Percentiles rank a stretch among this genome's conserved stretches.
phyloP scores from a whole-genome alignment of 2,329 filamentous ascomycete genomes.

The Pseudogymnoascus sp. region DNA sequence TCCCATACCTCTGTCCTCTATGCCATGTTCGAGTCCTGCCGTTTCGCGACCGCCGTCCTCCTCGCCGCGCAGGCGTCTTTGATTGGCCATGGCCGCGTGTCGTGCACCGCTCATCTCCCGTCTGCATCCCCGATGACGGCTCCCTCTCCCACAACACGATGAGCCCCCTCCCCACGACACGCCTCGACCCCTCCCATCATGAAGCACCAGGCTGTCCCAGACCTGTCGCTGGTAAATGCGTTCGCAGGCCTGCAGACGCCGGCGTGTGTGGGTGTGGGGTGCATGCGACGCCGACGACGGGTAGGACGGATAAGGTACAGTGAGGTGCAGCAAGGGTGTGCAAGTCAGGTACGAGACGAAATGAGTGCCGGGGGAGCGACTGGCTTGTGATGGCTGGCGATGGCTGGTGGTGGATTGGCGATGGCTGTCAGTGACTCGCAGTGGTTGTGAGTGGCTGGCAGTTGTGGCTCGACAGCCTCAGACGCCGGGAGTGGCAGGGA shows the following conservation, averaged over 20 bases:
- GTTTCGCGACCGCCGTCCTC: background rate
- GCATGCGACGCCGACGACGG: background rate
- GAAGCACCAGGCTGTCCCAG: constrained; percentile 5
- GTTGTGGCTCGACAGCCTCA: background rate
- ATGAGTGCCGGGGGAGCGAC: background rate
- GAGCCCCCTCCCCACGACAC: background rate
- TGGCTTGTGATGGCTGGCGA: background rate
- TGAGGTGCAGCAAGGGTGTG: background rate
- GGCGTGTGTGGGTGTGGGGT: background rate
- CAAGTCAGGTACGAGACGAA: background rate
- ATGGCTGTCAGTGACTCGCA: background rate
- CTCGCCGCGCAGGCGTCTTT: background rate
- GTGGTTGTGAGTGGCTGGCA: background rate
- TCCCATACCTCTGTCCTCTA: background rate
- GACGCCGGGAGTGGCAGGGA: background rate
- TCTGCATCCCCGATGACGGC: background rate
- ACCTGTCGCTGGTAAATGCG: constrained; percentile 6
- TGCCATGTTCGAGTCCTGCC: background rate
- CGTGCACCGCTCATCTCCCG: background rate
- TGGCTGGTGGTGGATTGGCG: background rate
- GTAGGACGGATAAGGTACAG: background rate
- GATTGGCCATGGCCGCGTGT: background rate
- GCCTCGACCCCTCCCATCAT: background rate
- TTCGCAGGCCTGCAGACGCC: background rate
- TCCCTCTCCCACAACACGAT: background rate